Evolutionary conservation across 495 filamentous ascomycete genomes (phyloP).

Genomic region (Penicillium coprophilum): DNA sequence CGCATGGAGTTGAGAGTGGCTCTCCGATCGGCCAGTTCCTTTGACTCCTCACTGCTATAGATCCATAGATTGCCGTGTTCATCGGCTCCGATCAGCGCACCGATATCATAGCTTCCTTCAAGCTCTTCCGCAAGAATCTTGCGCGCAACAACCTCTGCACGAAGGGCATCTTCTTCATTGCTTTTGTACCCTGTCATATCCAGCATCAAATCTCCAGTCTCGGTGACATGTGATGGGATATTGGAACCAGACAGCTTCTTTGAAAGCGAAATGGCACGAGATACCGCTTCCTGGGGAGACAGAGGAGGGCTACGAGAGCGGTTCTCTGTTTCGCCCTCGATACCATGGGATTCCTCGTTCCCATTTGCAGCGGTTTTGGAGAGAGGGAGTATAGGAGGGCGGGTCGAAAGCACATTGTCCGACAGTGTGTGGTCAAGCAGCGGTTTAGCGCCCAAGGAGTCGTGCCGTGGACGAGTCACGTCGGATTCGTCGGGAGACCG

Average conservation of each 20-base stretch:
- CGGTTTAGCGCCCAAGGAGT: constrained; percentile 30
- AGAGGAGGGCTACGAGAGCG: constrained; percentile 77
- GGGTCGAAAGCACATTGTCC: constrained; percentile 45
- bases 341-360: not conserved
- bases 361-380: not conserved
- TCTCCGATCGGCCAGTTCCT: constrained; percentile 65
- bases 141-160: constrained; percentile 89
- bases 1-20: constrained; percentile 53
- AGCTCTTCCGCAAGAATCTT: constrained; percentile 94
- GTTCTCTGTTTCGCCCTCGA: constrained; percentile 5
- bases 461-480: constrained; percentile 30
- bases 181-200: constrained; percentile 98
- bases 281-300: constrained; percentile 72
- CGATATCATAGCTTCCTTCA: constrained; percentile 94
- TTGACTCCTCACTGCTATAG: constrained; percentile 95
- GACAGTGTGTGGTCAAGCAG: constrained; percentile 54
- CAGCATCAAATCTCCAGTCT: constrained; percentile 94
- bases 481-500: constrained; percentile 58
- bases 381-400: constrained; percentile 9
- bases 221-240: constrained; percentile 87
- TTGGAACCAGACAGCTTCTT: constrained; percentile 86
- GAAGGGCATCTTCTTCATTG: constrained; percentile 84
- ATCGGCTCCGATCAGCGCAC: constrained; percentile 90
- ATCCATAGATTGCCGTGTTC: constrained; percentile 98
- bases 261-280: constrained; percentile 80